Percentiles rank a stretch among this genome's conserved stretches.
phyloP scores from a whole-genome alignment of 2,329 filamentous ascomycete genomes.

The Cladosporium phlei region DNA sequence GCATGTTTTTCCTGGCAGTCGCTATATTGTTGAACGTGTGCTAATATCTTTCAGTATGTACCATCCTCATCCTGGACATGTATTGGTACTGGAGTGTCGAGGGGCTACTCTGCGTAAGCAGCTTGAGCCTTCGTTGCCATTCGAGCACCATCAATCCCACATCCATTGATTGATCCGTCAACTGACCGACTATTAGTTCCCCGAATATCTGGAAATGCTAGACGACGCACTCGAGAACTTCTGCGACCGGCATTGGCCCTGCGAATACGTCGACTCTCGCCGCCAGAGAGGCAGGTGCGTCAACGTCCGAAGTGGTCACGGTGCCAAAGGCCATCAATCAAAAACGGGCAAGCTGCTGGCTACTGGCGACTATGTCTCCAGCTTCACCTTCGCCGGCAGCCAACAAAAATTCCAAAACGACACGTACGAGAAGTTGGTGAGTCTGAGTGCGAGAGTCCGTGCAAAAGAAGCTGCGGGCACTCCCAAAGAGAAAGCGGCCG shows the following conservation, averaged over 20 bases:
- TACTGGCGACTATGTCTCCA: constrained; percentile 32
- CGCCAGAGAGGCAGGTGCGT: constrained; percentile 28
- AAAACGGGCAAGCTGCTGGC: constrained; percentile 34
- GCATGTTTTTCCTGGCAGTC: too few species aligned
- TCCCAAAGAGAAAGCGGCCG: constrained; percentile 15
- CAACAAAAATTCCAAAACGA: constrained; percentile 23
- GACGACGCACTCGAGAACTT: constrained; percentile 38
- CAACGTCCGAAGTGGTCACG: constrained; percentile 34
- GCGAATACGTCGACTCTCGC: constrained; percentile 28
- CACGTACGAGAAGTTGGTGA: constrained; percentile 19
- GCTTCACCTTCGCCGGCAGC: constrained; percentile 26
- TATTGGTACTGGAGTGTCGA: too few species aligned
- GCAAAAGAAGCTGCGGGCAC: constrained; percentile 3
- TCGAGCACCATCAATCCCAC: too few species aligned
- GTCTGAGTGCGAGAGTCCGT: neutral
- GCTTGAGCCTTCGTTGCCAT: too few species aligned
- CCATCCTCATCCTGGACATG: too few species aligned
- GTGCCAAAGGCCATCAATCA: constrained; percentile 33
- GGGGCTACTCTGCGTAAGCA: too few species aligned
- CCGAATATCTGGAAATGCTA: constrained; percentile 32
- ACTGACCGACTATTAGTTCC: constrained; percentile 25
- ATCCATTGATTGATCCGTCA: too few species aligned
- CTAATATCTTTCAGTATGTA: too few species aligned
- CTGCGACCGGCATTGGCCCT: constrained; percentile 39
- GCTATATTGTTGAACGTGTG: too few species aligned